phyloP scores from a whole-genome alignment of 495 filamentous ascomycete genomes.

The Daldinia caldariorum region DNA sequence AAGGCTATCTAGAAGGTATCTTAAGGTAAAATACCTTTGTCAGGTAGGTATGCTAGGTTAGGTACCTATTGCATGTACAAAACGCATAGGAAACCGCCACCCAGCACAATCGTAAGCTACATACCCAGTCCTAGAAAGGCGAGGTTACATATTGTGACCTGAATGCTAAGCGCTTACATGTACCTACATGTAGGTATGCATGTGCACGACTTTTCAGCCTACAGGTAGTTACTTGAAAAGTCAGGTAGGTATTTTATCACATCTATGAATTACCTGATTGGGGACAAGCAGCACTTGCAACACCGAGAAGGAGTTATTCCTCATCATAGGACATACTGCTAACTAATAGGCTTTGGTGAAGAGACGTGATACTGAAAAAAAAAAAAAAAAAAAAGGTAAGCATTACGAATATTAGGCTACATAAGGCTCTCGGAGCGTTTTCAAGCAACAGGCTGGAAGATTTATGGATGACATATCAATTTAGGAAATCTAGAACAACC shows the following conservation, averaged over 20 bases:
- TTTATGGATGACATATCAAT: not conserved
- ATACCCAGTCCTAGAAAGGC: not conserved
- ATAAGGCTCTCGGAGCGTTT: not conserved
- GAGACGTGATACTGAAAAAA: not conserved
- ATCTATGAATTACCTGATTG: not conserved
- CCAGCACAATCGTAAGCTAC: slow-evolving; percentile 1
- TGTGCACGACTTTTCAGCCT: no score
- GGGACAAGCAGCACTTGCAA: not conserved
- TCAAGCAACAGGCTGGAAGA: not conserved
- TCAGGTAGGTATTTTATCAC: not conserved
- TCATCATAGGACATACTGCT: not conserved
- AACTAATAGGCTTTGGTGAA: not conserved
- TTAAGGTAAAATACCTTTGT: not conserved
- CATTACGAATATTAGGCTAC: slow-evolving; percentile 6
- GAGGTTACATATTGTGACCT: not conserved
- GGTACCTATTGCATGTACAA: not conserved
- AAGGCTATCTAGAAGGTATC: not conserved
- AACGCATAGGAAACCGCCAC: slow-evolving; percentile 1
- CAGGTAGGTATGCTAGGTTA: no score
- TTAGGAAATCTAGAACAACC: no score
- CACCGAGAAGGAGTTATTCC: not conserved
- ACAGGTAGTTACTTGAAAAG: no score
- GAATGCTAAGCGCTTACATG: not conserved
- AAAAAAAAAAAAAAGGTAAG: not conserved
- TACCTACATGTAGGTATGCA: not conserved